Base-by-base conservation (phyloP, 2,329 filamentous ascomycete genomes). In the Penicillium sp. region DNA sequence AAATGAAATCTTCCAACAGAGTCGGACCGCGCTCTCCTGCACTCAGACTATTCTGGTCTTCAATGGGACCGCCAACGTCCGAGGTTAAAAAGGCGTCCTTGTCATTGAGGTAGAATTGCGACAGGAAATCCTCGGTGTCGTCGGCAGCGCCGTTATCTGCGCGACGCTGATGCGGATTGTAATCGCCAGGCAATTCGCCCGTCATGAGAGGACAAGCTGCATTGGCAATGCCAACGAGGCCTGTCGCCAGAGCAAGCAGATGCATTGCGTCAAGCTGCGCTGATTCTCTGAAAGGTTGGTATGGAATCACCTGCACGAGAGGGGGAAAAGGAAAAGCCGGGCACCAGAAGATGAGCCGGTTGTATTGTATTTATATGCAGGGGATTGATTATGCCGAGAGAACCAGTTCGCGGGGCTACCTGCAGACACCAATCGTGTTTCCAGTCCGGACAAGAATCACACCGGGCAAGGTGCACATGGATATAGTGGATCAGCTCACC, bases 1-100 rank as follows among this genome's bases (percentile, higher is more conserved):
- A 87, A 59, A 88, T 85, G 47, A 88, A 89, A 67, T 91, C 88
- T 65, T 91, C 88, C 0, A 91, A 75, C 18, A 91, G 74, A 1
- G 86, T 87, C 1, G 88, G 82, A 1, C 88, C 88, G 40, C 87
- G 79, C 7, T 82, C 78, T 2, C 88, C 88, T n/a, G 82, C 87
- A 63, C 80, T 87, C 33, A 91, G 73, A 63, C 85, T 88, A 58
- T 81, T 77, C 64, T 88, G 86, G 26, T 91, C 88, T 43, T 78
- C 78, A 36, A 91, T 86, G 0, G 87, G 87, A 0, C 84, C 86
- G 10, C 88, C 88, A 21, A 84, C 83, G 66, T 90, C 88, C 24
- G 83, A 83, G 1, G 87, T 91, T 61, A 87, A 68, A 68, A 75
- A 87, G 2, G 77, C 76, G 29, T 80, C 67, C 42, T 76, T 77